These are phyloP conservation scores for Pichia sp. DNA, from an alignment of 1,139 yeast genomes.

Conservation along the genomic window DNA sequence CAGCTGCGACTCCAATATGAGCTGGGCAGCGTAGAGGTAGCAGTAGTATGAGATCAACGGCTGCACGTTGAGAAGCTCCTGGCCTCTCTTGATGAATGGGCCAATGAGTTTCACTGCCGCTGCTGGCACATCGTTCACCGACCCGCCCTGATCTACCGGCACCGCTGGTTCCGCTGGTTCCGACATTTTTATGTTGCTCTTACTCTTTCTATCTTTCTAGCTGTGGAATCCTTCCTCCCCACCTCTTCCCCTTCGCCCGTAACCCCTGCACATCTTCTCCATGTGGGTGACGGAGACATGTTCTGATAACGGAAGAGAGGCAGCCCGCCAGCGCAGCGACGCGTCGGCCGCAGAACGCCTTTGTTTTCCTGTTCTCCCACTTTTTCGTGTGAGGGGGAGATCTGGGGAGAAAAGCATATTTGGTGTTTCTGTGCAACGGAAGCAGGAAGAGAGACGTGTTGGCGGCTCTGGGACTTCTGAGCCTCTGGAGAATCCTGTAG, in stretches of 20 bases:
- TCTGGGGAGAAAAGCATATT: background rate
- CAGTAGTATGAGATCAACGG: constrained; percentile 58
- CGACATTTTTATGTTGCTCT: background rate
- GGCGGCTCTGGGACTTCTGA: background rate
- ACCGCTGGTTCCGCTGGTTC: background rate
- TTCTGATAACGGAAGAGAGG: background rate
- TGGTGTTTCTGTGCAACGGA: background rate
- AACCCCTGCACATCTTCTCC: background rate
- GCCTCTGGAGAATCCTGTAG: background rate
- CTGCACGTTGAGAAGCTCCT: constrained; percentile 45
- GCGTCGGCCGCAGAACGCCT: background rate
- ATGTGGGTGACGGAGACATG: background rate
- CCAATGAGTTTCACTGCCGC: constrained; percentile 37
- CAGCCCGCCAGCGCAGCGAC: background rate
- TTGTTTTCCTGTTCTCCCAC: background rate
- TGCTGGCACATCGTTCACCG: constrained; percentile 24
- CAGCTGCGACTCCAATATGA: constrained; percentile 52
- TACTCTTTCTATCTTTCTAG: too few species aligned
- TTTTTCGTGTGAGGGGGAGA: background rate
- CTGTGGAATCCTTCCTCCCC: too few species aligned
- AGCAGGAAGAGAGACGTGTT: background rate
- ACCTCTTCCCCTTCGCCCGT: background rate
- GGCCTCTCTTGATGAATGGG: constrained; percentile 46
- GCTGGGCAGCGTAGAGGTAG: constrained; percentile 60
- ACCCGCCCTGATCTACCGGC: background rate